Evolutionary conservation across 1,284 basidiomycete species (phyloP).

Genomic region (Ceratobasidium sp.): DNA sequence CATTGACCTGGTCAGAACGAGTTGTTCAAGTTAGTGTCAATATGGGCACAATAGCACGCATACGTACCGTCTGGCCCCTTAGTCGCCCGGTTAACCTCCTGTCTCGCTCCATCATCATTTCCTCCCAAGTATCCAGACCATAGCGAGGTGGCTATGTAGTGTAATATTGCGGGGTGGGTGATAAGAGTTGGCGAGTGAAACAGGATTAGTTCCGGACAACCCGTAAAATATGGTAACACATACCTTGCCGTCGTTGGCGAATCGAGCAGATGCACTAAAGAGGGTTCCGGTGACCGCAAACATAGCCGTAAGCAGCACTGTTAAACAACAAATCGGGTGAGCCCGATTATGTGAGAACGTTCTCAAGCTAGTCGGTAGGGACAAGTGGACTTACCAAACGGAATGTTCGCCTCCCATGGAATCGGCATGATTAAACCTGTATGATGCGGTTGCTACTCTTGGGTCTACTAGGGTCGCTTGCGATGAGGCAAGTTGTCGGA

Average conservation of each 20-base stretch:
- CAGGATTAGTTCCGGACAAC: conserved; percentile 11
- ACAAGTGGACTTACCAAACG: conserved; percentile 68
- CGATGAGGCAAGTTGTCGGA: not conserved
- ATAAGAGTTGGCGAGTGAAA: not conserved
- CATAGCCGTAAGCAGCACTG: conserved; percentile 85
- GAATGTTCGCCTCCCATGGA: conserved; percentile 94
- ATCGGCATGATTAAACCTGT: conserved; percentile 72
- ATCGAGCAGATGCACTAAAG: conserved; percentile 74
- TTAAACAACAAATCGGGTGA: not conserved
- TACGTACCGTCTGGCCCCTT: conserved; percentile 77
- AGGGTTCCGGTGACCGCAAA: conserved; percentile 89
- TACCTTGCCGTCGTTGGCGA: conserved; percentile 91
- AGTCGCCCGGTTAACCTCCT: conserved; percentile 83
- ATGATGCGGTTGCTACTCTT: not conserved
- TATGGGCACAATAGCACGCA: not conserved
- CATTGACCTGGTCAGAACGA: conserved; percentile 62
- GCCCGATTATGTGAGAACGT: conserved; percentile 21
- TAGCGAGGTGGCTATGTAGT: conserved; percentile 76
- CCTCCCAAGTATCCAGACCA: conserved; percentile 85
- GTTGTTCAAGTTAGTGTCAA: conserved; percentile 5
- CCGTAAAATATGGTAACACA: conserved; percentile 42
- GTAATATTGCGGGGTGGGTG: not conserved
- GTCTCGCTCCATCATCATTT: conserved; percentile 95
- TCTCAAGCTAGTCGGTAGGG: not conserved
- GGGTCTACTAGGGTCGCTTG: not conserved